These are phyloP conservation scores for Mrakia blollopis DNA, from an alignment of 768 basidiomycete species.

Conservation along the genomic window DNA sequence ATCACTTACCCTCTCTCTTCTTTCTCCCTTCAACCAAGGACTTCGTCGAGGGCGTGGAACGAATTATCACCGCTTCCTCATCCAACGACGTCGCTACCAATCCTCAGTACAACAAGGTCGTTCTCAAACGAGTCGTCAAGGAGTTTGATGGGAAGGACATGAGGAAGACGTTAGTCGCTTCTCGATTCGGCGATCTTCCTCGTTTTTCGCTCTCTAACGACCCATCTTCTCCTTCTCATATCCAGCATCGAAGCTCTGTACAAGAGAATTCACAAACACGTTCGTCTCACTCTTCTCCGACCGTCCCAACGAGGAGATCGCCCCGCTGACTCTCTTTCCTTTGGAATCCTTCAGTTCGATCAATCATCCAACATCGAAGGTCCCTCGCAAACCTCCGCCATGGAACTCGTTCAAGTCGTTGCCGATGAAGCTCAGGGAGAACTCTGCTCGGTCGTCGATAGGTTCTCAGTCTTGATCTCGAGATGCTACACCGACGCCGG, in stretches of 20 bases:
- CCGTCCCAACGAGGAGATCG: too few species aligned
- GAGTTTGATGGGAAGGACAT: constrained; percentile 85
- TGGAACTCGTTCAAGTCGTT: constrained; percentile 64
- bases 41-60: constrained; percentile 87
- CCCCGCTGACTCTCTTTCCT: background rate
- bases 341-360: constrained; percentile 18
- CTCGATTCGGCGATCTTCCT: background rate
- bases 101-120: constrained; percentile 65
- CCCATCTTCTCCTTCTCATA: background rate
- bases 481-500: constrained; percentile 76
- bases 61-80: constrained; percentile 60
- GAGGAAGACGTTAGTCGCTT: constrained; percentile 55
- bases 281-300: background rate
- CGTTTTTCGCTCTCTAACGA: background rate
- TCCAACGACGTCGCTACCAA: constrained; percentile 71
- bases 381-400: constrained; percentile 31
- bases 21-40: constrained; percentile 61
- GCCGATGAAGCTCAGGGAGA: constrained; percentile 91
- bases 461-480: constrained; percentile 62
- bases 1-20: background rate
- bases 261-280: constrained; percentile 94
- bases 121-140: constrained; percentile 77
- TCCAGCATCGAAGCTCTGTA: constrained; percentile 64
- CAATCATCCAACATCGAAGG: constrained; percentile 41
- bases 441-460: constrained; percentile 64